phyloP scores from a whole-genome alignment of 2,329 filamentous ascomycete species.

The Ilyonectria destructans region DNA sequence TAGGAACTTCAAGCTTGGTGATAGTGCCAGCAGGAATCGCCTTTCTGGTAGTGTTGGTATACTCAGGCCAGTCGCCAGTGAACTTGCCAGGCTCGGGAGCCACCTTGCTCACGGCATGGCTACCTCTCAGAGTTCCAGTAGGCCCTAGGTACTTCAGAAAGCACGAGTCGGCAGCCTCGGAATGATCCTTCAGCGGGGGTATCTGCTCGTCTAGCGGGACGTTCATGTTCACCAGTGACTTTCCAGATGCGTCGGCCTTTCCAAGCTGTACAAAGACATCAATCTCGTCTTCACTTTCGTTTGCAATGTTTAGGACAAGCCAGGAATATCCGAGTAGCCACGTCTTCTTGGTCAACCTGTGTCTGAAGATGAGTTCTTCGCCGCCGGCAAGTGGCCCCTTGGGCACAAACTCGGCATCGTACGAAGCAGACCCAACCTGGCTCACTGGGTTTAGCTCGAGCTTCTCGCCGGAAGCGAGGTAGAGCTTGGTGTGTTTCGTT shows the following conservation, averaged over 20 bases:
- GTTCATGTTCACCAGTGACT: slow-evolving; percentile 10
- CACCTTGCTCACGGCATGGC: slow-evolving; percentile 3
- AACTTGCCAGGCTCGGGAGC: not conserved
- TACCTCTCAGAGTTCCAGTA: slow-evolving; percentile 13
- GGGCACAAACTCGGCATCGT: slow-evolving; percentile 11
- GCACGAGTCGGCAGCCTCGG: slow-evolving; percentile 5
- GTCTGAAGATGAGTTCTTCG: slow-evolving; percentile 2
- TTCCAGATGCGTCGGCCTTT: slow-evolving; percentile 2
- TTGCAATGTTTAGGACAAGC: not conserved
- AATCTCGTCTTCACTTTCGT: slow-evolving; percentile 1
- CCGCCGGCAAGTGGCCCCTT: not conserved
- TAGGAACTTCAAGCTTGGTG: slow-evolving; percentile 3
- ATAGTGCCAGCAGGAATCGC: slow-evolving; percentile 3
- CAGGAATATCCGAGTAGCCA: slow-evolving; percentile 12
- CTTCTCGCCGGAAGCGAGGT: not conserved
- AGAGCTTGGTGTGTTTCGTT: not conserved
- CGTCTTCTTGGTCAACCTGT: slow-evolving; percentile 4
- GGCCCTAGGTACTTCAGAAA: slow-evolving; percentile 13
- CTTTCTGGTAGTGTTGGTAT: not conserved
- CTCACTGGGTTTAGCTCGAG: not conserved
- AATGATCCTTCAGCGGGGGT: not conserved
- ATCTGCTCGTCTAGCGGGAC: not conserved
- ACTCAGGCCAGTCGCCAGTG: slow-evolving; percentile 11
- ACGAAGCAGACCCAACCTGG: not conserved
- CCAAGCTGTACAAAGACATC: slow-evolving; percentile 15